Base-by-base conservation (phyloP, 257 asterid species). In the Ajuga chamaepitys region DNA sequence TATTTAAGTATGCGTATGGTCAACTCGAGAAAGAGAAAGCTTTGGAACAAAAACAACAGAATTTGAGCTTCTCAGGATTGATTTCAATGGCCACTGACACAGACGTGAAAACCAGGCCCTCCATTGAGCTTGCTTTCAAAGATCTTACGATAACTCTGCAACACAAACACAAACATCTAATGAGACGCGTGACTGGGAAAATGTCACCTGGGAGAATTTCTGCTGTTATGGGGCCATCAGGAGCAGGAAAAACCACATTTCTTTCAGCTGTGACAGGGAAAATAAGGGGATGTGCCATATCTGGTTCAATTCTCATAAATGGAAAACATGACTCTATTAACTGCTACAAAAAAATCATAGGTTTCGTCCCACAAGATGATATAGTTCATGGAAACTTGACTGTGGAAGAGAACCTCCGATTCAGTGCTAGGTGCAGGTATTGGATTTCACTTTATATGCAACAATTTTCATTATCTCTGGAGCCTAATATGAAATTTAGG, bases 151-250 rank as follows among this genome's bases (percentile, higher is more conserved):
- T 91, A 68, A 82, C 98, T 64, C 75, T 91, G 60, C 82, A 58
- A 59, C 73, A 84, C 70, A 91, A 91, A 80, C 73, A 82, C 83
- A 91, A 76, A 64, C 88, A 91, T 81, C 81, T 91, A 71, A 82
- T 91, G 95, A 91, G 96, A 82, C 79, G 80, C 67, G 95, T 91
- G 72, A 80, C 86, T 9, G 98, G 98, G 74, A 88, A 81, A 74
- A 45, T 91, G 50, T 62, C 68, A 50, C 95, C 98, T 21, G 96
- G 98, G 22, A 83, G 95, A 64, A 83, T 91, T 68, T 79, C 98
- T 35, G 96, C 98, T 34, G 95, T 91, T 75, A 88, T 91, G 98
- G 98, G 98, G 41, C 98, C 98, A 63, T 91, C 98, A 14, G 98
- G 98, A 53, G 98, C 98, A 4, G 98, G 98, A 61, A 91, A 91